Evolutionary conservation across 495 filamentous ascomycete genomes (phyloP).

Genomic region (Aspergillus olivimuriae): DNA sequence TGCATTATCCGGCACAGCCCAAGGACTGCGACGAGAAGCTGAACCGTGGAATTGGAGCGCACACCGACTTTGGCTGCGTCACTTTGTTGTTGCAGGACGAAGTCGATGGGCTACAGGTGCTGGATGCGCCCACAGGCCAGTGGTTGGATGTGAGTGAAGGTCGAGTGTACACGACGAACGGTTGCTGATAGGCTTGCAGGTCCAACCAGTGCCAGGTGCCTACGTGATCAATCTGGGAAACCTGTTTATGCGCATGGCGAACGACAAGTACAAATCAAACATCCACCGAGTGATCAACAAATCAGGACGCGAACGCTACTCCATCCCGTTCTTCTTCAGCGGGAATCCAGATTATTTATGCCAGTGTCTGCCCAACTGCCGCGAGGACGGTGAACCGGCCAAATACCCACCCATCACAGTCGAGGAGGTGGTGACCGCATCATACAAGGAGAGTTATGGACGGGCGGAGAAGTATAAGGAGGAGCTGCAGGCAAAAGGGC

Average conservation of each 20-base stretch:
- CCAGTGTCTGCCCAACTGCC: slow-evolving; percentile 47
- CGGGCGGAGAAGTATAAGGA: slow-evolving; percentile 29
- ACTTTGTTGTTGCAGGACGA: slow-evolving; percentile 44
- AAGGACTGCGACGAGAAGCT: slow-evolving; percentile 35
- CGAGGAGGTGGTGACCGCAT: slow-evolving; percentile 25
- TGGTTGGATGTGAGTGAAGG: slow-evolving; percentile 32
- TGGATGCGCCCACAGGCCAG: slow-evolving; percentile 39
- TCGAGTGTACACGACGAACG: too few species aligned
- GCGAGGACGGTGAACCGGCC: slow-evolving; percentile 23
- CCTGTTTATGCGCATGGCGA: slow-evolving; percentile 55
- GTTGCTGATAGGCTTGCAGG: slow-evolving; percentile 22
- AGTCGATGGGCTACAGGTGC: slow-evolving; percentile 44
- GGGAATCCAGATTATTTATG: slow-evolving; percentile 50
- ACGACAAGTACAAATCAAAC: slow-evolving; percentile 50
- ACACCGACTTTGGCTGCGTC: slow-evolving; percentile 41
- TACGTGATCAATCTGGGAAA: slow-evolving; percentile 53
- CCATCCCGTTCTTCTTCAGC: slow-evolving; percentile 56
- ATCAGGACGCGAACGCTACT: slow-evolving; percentile 43
- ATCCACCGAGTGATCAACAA: slow-evolving; percentile 49
- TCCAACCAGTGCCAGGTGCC: slow-evolving; percentile 40
- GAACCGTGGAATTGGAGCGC: slow-evolving; percentile 39
- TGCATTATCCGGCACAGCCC: slow-evolving; percentile 37
- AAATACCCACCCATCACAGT: slow-evolving; percentile 46
- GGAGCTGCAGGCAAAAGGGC: slow-evolving; percentile 14
- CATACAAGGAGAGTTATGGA: slow-evolving; percentile 32